phyloP scores from a whole-genome alignment of 345 rosid species.

The Pseudoturritis turrita region DNA sequence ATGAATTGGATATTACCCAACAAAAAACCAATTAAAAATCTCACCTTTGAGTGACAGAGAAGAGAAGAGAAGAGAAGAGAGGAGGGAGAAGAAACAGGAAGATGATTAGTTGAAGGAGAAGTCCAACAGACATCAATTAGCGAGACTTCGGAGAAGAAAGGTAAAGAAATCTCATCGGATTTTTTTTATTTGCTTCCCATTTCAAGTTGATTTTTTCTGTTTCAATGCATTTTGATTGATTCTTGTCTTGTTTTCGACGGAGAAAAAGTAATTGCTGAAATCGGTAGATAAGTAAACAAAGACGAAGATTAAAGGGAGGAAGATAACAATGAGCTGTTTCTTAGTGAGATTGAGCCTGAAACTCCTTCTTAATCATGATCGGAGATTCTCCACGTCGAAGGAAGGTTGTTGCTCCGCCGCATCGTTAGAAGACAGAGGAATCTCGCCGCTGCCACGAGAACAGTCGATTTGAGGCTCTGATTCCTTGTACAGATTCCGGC shows the following conservation, averaged over 20 bases:
- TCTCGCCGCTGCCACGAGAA: not conserved
- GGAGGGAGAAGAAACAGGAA: not conserved
- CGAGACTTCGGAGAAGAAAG: not conserved
- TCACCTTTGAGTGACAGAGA: conserved; percentile 12
- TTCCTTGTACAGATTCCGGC: conserved; percentile 43
- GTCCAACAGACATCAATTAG: conserved; percentile 8
- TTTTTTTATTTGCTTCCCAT: no score
- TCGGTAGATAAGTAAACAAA: conserved; percentile 42
- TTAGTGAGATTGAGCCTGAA: conserved; percentile 30
- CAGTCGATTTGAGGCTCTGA: conserved; percentile 42
- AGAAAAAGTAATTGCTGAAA: conserved; percentile 21
- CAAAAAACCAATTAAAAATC: not conserved
- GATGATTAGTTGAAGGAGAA: not conserved
- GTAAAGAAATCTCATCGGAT: not conserved
- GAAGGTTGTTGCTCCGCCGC: conserved; percentile 24
- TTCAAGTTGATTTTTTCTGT: not conserved
- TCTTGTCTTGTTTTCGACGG: no score
- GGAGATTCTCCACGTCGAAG: conserved; percentile 48
- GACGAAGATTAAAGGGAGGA: conserved; percentile 48
- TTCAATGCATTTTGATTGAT: no score
- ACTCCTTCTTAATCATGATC: conserved; percentile 32
- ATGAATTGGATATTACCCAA: not conserved
- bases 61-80: not conserved
- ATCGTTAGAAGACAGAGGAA: not conserved
- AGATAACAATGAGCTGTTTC: conserved; percentile 41